Base-by-base conservation (phyloP, 176 grass and related monocot genomes). In the Saccharum officinarum region DNA sequence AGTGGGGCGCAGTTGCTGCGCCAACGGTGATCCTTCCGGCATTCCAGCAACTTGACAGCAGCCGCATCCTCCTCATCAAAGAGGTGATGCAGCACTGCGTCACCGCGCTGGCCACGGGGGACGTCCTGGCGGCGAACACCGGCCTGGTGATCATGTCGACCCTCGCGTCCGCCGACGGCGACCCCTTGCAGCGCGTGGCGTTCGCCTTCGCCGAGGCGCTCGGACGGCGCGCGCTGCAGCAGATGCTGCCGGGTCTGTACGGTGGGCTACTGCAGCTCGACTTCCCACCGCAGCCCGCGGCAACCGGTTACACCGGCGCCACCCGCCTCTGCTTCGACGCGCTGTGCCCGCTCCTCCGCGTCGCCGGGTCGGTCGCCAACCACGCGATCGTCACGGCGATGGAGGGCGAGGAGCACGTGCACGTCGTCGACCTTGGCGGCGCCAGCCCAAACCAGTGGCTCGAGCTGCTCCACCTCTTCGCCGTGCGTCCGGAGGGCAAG, bases 391-490 rank as follows among this genome's bases (percentile, higher is more conserved):
- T 86, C 5, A 85, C 87, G 40, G 90, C 84, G 12, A 89, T 80
- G 79, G 78, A 60, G 38, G 54, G 26, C 4, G 88, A 91, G 82
- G 57, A 22, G 57, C 15, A 2, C 12, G 65, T 94, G 5, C 88
- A 94, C 81, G 79, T 94, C 30, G 69, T 97, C 52, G 92, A 97
- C 79, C 78, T 97, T 28, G 75, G 82, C 16, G 84, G 86, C 5
- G 70, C 84, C 36, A 85, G 81, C 65, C 57, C 82, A 0, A 55
- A 76, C 39, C 95, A 92, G 78, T 92, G 90, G 90, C 60, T 91
- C 22, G 49, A 85, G 38, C 82, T 97, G 25, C 46, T 97, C 60
- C 71, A 83, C 26, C 77, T 90, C 61, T 60, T 97, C 8, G 70
- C 89, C 8, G 26, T 57, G 7, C 85, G 91, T 2, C 66, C 79